Evolutionary conservation across 176 grass and related monocot species (phyloP), one percentile per base, ranked within the genome.

Genomic region (Bothriochloa decipiens): DNA sequence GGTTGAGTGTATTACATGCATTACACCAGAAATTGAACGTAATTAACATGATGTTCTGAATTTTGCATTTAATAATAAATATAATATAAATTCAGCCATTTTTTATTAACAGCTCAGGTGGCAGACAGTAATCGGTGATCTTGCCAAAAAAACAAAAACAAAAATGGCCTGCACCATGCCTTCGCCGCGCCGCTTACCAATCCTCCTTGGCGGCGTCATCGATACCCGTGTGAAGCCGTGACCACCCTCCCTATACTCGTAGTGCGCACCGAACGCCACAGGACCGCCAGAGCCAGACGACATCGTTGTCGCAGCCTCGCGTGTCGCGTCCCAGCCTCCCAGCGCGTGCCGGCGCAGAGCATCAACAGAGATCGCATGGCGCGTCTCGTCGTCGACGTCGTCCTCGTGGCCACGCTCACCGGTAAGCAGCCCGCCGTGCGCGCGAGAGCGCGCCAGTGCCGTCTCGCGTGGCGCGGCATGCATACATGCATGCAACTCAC

Each of bases 351-450:
- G 46, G 25, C 37, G 42, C 68, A 83, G 57, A 29, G 57, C 11
- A 12, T 0, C 11, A 72, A 46, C n/a, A 72, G 68, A 41, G 16
- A 61, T 28, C 53, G 50, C 41, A 89, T 89, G 87, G 81, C 86
- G 25, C 32, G 58, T 61, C 42, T 26, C 70, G 15, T 86, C 79
- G 40, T 50, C 47, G 46, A 47, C 46, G 12, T 17, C 47, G 47
- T 50, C 47, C 47, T 50, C 47, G 47, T 64, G 22, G 87, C 69
- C 60, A 28, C 29, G 12, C 82, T 89, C 32, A 12, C 80, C 47
- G 60, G 88, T 87, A 63, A 90, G 55, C 1, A 90, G 35, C 2
- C 28, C 55, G 58, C 0, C 23, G 67, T 20, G 46, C 20, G 40
- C 0, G 69, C 5, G 67, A 9, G 7, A 57, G 65, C 7, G 29